Conservation (phyloP, 1,284 basidiomycete species). For the Ceratobasidium sp. region DNA sequence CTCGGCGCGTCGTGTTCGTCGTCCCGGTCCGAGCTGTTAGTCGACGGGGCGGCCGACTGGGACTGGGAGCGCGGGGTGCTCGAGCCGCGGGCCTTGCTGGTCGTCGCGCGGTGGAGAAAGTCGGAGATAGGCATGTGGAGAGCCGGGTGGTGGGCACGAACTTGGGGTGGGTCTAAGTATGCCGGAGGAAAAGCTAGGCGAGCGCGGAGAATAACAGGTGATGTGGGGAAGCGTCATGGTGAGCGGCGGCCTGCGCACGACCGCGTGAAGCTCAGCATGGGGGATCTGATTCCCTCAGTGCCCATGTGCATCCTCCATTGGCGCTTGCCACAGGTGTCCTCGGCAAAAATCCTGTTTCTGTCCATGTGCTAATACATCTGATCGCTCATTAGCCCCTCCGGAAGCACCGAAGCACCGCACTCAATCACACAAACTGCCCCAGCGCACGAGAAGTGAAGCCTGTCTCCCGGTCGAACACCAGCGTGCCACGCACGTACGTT, state of each 20-base stretch:
- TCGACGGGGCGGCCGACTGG: conserved; percentile 7
- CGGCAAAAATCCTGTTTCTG: conserved; percentile 39
- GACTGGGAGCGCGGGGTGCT: conserved; percentile 33
- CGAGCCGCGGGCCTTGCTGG: conserved; percentile 32
- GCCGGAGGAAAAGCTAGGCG: conserved; percentile 31
- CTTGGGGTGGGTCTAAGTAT: background rate
- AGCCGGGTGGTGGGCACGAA: background rate
- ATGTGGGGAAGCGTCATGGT: conserved; percentile 43
- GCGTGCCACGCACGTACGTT: conserved; percentile 78
- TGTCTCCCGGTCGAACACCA: conserved; percentile 66
- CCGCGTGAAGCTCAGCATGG: conserved; percentile 27
- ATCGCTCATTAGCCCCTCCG: conserved; percentile 28
- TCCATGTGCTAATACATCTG: conserved; percentile 42
- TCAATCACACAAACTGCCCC: conserved; percentile 32
- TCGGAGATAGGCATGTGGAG: conserved; percentile 31
- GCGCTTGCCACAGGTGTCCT: conserved; percentile 28
- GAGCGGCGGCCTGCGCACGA: conserved; percentile 30
- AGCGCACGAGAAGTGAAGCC: conserved; percentile 39
- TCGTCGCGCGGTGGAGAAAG: conserved; percentile 39
- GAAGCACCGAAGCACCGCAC: background rate
- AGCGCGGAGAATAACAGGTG: conserved; percentile 32
- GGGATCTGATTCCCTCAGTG: conserved; percentile 33
- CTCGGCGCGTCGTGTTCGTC: conserved; percentile 14
- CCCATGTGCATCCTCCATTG: conserved; percentile 2
- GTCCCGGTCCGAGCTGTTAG: conserved; percentile 37